Evolutionary conservation across 2,329 filamentous ascomycete species (phyloP).

Genomic region (Apiospora marii): DNA sequence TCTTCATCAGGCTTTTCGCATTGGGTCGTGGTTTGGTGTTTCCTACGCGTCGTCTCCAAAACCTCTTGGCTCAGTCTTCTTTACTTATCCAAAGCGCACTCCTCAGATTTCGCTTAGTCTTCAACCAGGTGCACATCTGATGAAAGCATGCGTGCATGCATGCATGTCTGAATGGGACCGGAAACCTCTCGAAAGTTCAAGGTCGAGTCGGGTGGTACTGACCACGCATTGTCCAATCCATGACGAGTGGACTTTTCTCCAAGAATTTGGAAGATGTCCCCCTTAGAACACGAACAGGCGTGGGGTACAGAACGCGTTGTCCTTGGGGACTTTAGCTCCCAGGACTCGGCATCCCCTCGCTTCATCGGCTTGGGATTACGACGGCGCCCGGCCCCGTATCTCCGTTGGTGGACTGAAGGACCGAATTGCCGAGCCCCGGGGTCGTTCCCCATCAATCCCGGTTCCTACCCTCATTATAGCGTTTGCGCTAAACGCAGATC

Average conservation of each 20-base stretch:
- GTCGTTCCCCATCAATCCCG: conserved; percentile 6
- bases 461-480: background rate
- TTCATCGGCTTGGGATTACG: conserved; percentile 9
- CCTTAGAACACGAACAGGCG: background rate
- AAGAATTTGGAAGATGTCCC: background rate
- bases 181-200: background rate
- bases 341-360: conserved; percentile 8
- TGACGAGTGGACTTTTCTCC: background rate
- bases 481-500: background rate
- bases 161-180: background rate
- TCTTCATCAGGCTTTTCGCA: no score
- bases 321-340: background rate
- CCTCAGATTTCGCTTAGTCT: background rate
- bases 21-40: background rate
- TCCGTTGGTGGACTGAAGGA: conserved; percentile 20
- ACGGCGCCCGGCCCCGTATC: conserved; percentile 23
- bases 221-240: background rate
- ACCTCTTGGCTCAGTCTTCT: background rate
- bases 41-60: background rate
- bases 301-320: background rate
- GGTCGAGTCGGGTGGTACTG: background rate
- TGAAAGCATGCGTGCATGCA: background rate
- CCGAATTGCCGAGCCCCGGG: conserved; percentile 22
- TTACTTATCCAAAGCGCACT: background rate
- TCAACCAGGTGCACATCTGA: background rate